Evolutionary conservation across 208 protist species (phyloP).

Genomic region (Leishmania amazonensis): DNA sequence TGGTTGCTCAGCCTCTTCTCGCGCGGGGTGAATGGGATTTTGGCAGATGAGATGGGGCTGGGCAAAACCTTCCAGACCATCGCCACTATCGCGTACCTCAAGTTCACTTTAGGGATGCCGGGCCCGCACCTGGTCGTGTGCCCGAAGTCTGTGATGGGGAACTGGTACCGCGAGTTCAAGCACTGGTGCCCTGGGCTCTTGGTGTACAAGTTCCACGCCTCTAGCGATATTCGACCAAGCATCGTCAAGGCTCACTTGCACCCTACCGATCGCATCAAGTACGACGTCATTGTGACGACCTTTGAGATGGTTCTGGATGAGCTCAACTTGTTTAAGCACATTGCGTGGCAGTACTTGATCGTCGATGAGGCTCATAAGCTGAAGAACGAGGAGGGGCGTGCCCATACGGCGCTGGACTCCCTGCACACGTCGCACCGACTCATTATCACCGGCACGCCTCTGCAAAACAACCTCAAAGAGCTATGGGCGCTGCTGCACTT

Average conservation of each 20-base stretch:
- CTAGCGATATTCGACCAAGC: conserved; percentile 89
- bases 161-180: conserved; percentile 97
- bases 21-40: conserved; percentile 97
- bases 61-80: conserved; percentile 98
- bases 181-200: conserved; percentile 96
- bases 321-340: conserved; percentile 85
- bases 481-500: conserved; percentile 97
- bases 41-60: conserved; percentile 99
- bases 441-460: conserved; percentile 97
- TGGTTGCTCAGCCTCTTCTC: conserved; percentile 98
- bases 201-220: conserved; percentile 95
- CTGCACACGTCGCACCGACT: conserved; percentile 90
- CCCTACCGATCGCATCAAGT: conserved; percentile 55
- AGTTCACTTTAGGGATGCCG: conserved; percentile 84
- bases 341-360: conserved; percentile 96
- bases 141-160: conserved; percentile 97
- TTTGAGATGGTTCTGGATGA: conserved; percentile 97
- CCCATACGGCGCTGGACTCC: conserved; percentile 67
- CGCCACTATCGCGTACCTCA: conserved; percentile 95
- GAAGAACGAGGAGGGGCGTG: conserved; percentile 90
- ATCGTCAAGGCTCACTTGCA: conserved; percentile 71
- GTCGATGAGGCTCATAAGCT: conserved; percentile 99
- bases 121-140: conserved; percentile 97
- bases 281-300: conserved; percentile 96
- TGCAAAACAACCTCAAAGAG: conserved; percentile 98